Evolutionary conservation across 148 eudicot genomes (phyloP).

Genomic region (Silene uniflora): DNA sequence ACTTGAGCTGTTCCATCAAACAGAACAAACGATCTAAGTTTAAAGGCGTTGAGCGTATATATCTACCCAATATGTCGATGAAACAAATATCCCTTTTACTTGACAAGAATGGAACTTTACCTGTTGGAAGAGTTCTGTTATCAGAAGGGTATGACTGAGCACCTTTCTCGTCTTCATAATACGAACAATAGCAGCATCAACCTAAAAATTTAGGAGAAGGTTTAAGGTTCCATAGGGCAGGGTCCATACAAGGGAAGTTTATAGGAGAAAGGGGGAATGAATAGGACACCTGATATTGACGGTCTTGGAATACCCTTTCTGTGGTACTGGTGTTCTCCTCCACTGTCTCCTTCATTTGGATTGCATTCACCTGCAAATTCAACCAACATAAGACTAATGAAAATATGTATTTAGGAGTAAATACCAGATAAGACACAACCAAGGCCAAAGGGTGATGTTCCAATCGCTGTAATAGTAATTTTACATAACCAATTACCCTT

Average conservation of each 20-base stretch:
- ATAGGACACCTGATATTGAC: constrained; percentile 82
- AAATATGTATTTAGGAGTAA: background rate
- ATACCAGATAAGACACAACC: constrained; percentile 3
- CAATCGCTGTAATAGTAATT: too few species aligned
- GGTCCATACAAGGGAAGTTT: background rate
- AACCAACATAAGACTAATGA: background rate
- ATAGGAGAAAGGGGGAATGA: background rate
- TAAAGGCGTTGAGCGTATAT: background rate
- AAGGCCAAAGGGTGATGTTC: background rate
- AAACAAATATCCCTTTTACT: too few species aligned
- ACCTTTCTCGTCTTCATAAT: constrained; percentile 98
- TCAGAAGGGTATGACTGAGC: constrained; percentile 89
- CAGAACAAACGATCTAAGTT: constrained; percentile 3
- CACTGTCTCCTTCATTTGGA: constrained; percentile 97
- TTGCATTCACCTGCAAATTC: constrained; percentile 80
- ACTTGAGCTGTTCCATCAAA: constrained; percentile 73
- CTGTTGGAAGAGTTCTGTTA: constrained; percentile 99
- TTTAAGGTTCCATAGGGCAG: background rate
- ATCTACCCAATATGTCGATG: too few species aligned
- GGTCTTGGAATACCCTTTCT: constrained; percentile 96
- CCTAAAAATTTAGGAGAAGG: constrained; percentile 32
- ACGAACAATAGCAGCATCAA: constrained; percentile 99
- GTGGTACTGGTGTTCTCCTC: constrained; percentile 97
- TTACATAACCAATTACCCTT: too few species aligned
- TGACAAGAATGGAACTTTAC: constrained; percentile 25